Evolutionary conservation across 2,329 filamentous ascomycete genomes (phyloP).

Genomic region (Colletotrichum sublineola): DNA sequence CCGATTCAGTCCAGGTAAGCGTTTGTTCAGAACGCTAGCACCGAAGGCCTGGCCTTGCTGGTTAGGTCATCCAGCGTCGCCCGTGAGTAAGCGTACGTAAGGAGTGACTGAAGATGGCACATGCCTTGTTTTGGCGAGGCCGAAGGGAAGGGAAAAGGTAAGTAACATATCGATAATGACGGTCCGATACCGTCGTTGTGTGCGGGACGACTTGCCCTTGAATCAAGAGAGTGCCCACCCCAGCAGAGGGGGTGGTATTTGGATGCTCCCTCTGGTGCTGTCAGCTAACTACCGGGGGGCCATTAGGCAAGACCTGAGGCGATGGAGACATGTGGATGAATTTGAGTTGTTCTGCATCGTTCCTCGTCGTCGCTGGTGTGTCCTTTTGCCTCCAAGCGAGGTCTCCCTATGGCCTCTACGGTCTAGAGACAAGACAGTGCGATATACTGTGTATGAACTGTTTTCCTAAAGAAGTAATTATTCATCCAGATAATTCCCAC

Average conservation of each 20-base stretch:
- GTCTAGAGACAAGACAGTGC: conserved; percentile 14
- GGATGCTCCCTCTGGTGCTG: conserved; percentile 24
- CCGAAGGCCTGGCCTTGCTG: conserved; percentile 28
- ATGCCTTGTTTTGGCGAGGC: conserved; percentile 10
- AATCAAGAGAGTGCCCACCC: conserved; percentile 33
- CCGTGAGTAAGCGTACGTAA: conserved; percentile 40
- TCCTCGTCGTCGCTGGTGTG: conserved; percentile 20
- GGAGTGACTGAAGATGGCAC: conserved; percentile 19
- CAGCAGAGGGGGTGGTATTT: not conserved
- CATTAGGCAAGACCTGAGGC: conserved; percentile 26
- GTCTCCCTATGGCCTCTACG: conserved; percentile 7
- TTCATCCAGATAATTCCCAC: not conserved
- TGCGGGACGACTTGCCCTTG: conserved; percentile 34
- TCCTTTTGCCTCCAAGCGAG: not conserved
- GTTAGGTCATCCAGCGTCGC: conserved; percentile 35
- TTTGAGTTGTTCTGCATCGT: conserved; percentile 40
- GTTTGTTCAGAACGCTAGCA: conserved; percentile 17
- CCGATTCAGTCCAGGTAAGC: conserved; percentile 25
- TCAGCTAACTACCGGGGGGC: conserved; percentile 33
- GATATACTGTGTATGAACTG: conserved; percentile 10
- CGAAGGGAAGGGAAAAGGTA: conserved; percentile 1
- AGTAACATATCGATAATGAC: not conserved
- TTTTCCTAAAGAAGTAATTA: conserved; percentile 25
- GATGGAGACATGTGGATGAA: conserved; percentile 37
- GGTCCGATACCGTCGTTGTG: conserved; percentile 8